A percentile compares a stretch with the other conserved stretches of the same genome.
Conservation (phyloP, 1,284 basidiomycete species). For the Austropuccinia psidii region DNA sequence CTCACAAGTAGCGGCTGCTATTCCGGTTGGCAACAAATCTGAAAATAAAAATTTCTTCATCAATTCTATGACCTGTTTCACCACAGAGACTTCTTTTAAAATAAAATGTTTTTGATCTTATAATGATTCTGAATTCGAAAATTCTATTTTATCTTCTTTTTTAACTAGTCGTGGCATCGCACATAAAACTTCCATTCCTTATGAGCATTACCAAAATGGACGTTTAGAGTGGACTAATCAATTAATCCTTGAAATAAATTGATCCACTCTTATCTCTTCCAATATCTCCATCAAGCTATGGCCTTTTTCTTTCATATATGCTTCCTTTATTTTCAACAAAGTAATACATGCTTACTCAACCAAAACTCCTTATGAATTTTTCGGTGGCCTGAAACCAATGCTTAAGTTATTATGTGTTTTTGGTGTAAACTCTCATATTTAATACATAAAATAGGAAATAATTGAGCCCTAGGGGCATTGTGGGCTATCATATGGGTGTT, state of each 20-base stretch:
- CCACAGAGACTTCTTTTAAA: background rate
- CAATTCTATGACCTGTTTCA: background rate
- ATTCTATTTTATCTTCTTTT: background rate
- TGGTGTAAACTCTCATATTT: background rate
- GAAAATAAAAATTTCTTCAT: background rate
- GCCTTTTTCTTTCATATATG: background rate
- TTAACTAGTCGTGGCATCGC: background rate
- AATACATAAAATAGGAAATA: background rate
- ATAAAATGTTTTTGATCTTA: background rate
- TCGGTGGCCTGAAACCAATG: no score
- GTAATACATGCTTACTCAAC: background rate
- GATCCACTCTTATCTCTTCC: background rate
- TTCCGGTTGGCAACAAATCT: background rate
- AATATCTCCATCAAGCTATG: background rate
- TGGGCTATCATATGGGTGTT: no score
- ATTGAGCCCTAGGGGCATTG: background rate
- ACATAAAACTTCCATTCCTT: background rate
- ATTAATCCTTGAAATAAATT: background rate
- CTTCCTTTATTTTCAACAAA: background rate
- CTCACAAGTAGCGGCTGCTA: background rate
- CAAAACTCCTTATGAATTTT: background rate
- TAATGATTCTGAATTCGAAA: background rate
- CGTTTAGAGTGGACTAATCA: background rate
- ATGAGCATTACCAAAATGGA: constrained; percentile 11
- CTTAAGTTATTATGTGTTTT: background rate